These are phyloP conservation scores for Tylopilus microsporus DNA, from an alignment of 1,284 basidiomycete genomes.

Conservation along the genomic window DNA sequence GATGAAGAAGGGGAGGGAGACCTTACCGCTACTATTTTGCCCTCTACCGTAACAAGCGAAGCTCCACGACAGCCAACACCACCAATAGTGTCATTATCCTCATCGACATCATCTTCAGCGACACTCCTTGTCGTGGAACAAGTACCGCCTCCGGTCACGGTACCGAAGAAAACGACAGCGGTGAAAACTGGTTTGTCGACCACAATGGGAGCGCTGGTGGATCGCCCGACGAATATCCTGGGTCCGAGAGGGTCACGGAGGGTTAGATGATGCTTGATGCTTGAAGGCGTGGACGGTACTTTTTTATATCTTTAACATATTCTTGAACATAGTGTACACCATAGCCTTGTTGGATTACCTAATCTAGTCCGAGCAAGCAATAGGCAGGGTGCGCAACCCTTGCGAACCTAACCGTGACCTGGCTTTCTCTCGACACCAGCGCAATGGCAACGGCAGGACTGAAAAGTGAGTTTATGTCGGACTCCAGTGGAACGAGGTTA, in stretches of 20 bases:
- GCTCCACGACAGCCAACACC: constrained; percentile 21
- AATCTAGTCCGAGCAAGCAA: neutral
- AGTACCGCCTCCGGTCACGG: constrained; percentile 13
- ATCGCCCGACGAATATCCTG: constrained; percentile 36
- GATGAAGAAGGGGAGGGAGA: constrained; percentile 19
- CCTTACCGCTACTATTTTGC: constrained; percentile 18
- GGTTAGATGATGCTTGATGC: constrained; percentile 16
- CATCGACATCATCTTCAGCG: constrained; percentile 38
- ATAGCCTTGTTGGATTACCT: constrained; percentile 7
- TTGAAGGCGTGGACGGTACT: neutral
- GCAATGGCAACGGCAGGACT: constrained; percentile 40
- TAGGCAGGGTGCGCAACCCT: constrained; percentile 1
- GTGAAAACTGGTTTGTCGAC: constrained; percentile 23
- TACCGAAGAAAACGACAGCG: constrained; percentile 25
- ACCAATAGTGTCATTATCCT: constrained; percentile 31
- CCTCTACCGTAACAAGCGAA: constrained; percentile 1
- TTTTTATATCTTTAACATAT: constrained; percentile 7
- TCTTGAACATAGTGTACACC: neutral
- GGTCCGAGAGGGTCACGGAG: constrained; percentile 35
- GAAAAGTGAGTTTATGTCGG: constrained; percentile 27
- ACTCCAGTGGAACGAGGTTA: neutral
- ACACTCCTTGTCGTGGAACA: constrained; percentile 21
- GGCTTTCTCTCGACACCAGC: constrained; percentile 1
- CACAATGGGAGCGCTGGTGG: constrained; percentile 27
- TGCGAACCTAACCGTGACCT: neutral